A percentile compares a stretch with the other conserved stretches of the same genome.
These are phyloP conservation scores for Gentiana dahurica DNA, from an alignment of 257 asterid species.

Conservation along the genomic window DNA sequence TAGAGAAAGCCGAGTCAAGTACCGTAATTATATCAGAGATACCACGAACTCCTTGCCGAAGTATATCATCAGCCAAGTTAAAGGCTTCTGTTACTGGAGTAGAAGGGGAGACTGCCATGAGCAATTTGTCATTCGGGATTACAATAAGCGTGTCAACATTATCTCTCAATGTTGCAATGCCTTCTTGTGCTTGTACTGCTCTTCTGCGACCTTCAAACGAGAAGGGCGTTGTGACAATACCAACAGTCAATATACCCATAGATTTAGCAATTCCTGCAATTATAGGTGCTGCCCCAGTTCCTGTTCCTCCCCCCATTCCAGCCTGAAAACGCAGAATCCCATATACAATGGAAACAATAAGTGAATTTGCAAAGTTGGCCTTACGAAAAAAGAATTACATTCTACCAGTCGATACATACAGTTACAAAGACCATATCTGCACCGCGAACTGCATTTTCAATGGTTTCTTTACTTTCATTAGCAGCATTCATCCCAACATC, in stretches of 20 bases:
- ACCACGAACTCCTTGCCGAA: conserved; percentile 94
- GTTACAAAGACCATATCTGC: conserved; percentile 46
- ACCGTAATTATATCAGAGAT: conserved; percentile 89
- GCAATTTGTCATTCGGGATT: conserved; percentile 78
- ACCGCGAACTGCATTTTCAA: conserved; percentile 59
- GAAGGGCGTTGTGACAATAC: conserved; percentile 87
- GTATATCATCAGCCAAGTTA: conserved; percentile 90
- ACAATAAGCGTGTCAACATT: conserved; percentile 88
- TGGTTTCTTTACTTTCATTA: conserved; percentile 64
- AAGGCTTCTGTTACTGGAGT: conserved; percentile 95
- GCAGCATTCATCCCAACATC: conserved; percentile 87
- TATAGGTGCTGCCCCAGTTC: conserved; percentile 89
- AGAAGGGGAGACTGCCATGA: conserved; percentile 77
- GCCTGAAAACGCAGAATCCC: conserved; percentile 35
- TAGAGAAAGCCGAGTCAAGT: conserved; percentile 4
- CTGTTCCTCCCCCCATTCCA: conserved; percentile 98
- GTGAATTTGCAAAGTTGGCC: neutral
- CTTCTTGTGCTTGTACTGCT: conserved; percentile 94
- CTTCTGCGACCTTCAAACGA: conserved; percentile 91
- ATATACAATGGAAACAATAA: conserved; percentile 1
- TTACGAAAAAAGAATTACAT: neutral
- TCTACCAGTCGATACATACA: conserved; percentile 14
- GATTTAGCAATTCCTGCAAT: conserved; percentile 80
- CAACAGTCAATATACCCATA: conserved; percentile 87
- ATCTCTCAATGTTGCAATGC: conserved; percentile 81